phyloP scores from a whole-genome alignment of 2,329 filamentous ascomycete species.

The Fusarium sp. region DNA sequence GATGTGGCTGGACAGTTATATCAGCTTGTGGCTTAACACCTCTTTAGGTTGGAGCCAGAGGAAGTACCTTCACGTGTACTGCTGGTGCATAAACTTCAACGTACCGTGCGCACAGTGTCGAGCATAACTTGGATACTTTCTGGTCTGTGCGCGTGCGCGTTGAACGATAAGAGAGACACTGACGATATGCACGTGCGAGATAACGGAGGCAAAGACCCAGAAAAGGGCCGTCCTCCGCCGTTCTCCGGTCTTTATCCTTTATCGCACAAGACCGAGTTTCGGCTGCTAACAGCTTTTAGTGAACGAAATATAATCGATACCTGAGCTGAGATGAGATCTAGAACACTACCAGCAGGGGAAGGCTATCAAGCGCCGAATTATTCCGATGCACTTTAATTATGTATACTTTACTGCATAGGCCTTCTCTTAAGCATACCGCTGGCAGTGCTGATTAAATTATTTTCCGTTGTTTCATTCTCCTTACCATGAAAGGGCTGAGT shows the following conservation, averaged over 20 bases:
- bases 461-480: too few species aligned
- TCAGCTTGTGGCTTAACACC: slow-evolving; percentile 18
- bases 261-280: slow-evolving; percentile 33
- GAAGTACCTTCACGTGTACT: slow-evolving; percentile 17
- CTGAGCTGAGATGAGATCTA: neutral
- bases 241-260: slow-evolving; percentile 19
- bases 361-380: slow-evolving; percentile 1
- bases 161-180: slow-evolving; percentile 17
- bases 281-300: slow-evolving; percentile 49
- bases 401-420: neutral
- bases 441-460: too few species aligned
- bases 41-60: neutral
- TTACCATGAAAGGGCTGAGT: too few species aligned
- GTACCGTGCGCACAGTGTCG: slow-evolving; percentile 20
- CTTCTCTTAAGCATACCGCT: too few species aligned
- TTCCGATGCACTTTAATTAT: neutral
- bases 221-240: slow-evolving; percentile 24
- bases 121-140: slow-evolving; percentile 1
- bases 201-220: slow-evolving; percentile 24
- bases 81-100: slow-evolving; percentile 2
- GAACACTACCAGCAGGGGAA: neutral
- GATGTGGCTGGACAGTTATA: slow-evolving; percentile 4
- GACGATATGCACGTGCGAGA: slow-evolving; percentile 24
- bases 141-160: slow-evolving; percentile 25
- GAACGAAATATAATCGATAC: slow-evolving; percentile 31